A percentile compares a stretch with the other conserved stretches of the same genome.
Evolutionary conservation across 2,329 filamentous ascomycete genomes (phyloP).

Genomic region (Xylaria sp.): DNA sequence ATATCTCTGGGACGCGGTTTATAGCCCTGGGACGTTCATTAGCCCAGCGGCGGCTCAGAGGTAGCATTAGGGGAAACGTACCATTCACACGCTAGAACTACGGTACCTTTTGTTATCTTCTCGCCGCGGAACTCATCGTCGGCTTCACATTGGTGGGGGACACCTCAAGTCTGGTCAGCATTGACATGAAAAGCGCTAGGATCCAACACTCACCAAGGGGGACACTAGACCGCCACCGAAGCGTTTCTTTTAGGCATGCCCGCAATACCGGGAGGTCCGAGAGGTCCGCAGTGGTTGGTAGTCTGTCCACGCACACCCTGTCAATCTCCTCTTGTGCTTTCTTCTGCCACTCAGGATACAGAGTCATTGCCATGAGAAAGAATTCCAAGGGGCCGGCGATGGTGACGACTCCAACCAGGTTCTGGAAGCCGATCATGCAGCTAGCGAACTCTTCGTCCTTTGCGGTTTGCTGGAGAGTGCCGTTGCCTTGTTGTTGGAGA

Average conservation of each 20-base stretch:
- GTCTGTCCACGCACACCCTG: constrained; percentile 57
- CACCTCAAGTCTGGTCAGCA: constrained; percentile 41
- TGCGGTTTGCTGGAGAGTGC: constrained; percentile 46
- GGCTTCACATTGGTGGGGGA: constrained; percentile 55
- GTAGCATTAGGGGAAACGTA: constrained; percentile 35
- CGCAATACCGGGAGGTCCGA: constrained; percentile 57
- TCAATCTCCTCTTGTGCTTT: constrained; percentile 64
- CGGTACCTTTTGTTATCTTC: constrained; percentile 54
- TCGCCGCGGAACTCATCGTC: constrained; percentile 55
- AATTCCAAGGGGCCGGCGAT: constrained; percentile 56
- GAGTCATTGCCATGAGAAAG: constrained; percentile 58
- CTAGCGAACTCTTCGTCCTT: constrained; percentile 54
- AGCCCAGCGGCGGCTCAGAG: background rate
- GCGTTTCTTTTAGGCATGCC: constrained; percentile 62
- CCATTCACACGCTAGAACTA: constrained; percentile 58
- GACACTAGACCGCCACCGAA: constrained; percentile 63
- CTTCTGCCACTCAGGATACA: constrained; percentile 58
- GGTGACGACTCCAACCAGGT: constrained; percentile 57
- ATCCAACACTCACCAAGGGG: constrained; percentile 48
- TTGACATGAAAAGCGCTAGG: background rate
- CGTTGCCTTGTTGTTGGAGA: constrained; percentile 48
- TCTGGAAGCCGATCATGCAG: constrained; percentile 59
- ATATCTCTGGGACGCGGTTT: constrained; percentile 62
- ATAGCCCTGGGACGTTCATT: constrained; percentile 50
- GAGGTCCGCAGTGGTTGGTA: constrained; percentile 58